These are phyloP conservation scores for Pelomyxa schiedti DNA, from an alignment of 78 protist species.

Conservation along the genomic window DNA sequence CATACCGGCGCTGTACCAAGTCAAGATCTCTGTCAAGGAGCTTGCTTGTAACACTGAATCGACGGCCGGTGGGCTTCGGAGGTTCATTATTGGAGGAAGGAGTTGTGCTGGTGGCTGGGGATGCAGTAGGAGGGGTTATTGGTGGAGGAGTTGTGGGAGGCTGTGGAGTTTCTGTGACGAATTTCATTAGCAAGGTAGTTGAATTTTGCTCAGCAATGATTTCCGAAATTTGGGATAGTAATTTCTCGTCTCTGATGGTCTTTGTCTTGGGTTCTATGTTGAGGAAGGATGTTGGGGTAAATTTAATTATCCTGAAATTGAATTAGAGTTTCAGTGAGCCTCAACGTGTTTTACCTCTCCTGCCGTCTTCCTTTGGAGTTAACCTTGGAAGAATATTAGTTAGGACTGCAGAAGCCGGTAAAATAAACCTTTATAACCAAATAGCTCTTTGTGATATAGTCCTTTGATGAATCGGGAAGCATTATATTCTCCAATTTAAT, in stretches of 20 bases:
- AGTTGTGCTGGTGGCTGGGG: background rate
- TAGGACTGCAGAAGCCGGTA: background rate
- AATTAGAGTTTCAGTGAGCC: background rate
- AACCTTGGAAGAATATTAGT: no score
- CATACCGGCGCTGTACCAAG: background rate
- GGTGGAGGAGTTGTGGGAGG: background rate
- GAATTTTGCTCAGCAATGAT: constrained; percentile 6
- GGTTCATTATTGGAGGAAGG: background rate
- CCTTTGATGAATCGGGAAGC: constrained; percentile 38
- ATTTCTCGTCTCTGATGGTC: constrained; percentile 35
- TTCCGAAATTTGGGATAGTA: constrained; percentile 33
- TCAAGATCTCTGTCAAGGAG: background rate
- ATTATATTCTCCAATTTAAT: constrained; percentile 28
- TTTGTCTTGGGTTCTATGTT: constrained; percentile 49
- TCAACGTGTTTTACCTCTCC: constrained; percentile 15
- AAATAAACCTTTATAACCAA: constrained; percentile 25
- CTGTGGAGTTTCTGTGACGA: background rate
- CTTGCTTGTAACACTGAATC: background rate
- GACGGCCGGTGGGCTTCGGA: no score
- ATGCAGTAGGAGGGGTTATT: background rate
- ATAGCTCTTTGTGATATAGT: constrained; percentile 40
- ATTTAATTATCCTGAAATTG: constrained; percentile 25
- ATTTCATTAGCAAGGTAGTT: background rate
- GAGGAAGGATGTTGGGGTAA: constrained; percentile 33
- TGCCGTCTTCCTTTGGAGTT: constrained; percentile 49